Percentiles rank a stretch among this genome's conserved stretches.
These are phyloP conservation scores for Paralagenidium karlingii DNA, from an alignment of 352 stramenopile species.

Conservation along the genomic window DNA sequence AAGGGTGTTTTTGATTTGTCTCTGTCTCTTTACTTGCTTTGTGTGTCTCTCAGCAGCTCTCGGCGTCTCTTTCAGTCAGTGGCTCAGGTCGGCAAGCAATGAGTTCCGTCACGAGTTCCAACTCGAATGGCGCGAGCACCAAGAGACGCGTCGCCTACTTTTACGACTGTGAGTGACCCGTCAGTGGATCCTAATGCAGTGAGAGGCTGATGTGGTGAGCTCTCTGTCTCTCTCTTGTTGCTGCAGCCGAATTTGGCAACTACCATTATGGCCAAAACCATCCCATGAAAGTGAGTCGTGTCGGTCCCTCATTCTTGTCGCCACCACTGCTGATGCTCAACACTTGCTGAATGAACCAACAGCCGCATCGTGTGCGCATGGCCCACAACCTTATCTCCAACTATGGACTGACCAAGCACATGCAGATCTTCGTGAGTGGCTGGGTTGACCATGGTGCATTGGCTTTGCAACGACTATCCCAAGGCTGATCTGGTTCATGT, in stretches of 20 bases:
- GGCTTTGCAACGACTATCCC: too few relatives aligned
- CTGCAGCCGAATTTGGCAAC: constrained; percentile 94
- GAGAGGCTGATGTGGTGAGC: neutral
- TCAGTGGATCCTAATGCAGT: neutral
- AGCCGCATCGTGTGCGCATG: constrained; percentile 98
- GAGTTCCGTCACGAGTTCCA: too few relatives aligned
- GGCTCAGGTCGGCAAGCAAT: too few relatives aligned
- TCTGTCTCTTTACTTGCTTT: too few relatives aligned
- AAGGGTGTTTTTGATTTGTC: too few relatives aligned
- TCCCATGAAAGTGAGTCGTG: constrained; percentile 69
- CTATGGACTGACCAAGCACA: constrained; percentile 98
- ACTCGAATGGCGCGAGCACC: constrained; percentile 2
- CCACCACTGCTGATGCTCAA: neutral
- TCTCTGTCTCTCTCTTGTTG: constrained; percentile 1
- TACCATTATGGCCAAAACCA: constrained; percentile 97
- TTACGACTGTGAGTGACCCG: constrained; percentile 59
- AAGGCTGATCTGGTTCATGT: neutral
- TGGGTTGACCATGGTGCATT: too few relatives aligned
- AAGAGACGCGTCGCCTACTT: constrained; percentile 85
- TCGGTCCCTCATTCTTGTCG: constrained; percentile 4
- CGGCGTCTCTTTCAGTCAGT: too few relatives aligned
- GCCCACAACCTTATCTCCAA: constrained; percentile 99
- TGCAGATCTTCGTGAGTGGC: constrained; percentile 94
- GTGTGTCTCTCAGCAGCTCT: too few relatives aligned
- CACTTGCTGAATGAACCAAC: constrained; percentile 1